Base-by-base conservation (phyloP, 257 asterid species). In the Mentha longifolia region DNA sequence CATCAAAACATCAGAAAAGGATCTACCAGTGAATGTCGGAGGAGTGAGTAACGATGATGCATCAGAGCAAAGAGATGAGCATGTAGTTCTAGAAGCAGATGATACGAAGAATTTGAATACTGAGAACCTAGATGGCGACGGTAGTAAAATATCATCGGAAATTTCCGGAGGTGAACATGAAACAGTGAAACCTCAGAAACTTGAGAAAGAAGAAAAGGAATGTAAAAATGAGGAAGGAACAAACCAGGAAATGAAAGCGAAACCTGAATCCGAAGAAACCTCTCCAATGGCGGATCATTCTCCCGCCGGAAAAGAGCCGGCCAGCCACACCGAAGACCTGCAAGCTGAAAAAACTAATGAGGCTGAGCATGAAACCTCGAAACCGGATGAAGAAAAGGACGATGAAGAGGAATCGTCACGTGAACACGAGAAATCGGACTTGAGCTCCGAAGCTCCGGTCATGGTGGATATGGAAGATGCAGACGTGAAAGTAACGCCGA, bases 381-480 rank as follows among this genome's bases (percentile, higher is more conserved):
- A 77, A 75, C 14, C 78, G 9, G 89, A 80, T 28, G 83, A 85
- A 68, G 84, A 81, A 49, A 78, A 74, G 37, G 79, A 76, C 3
- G 70, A 46, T 49, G 86, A 77, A 45, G 87, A 79, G 71, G 88
- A 84, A 55, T 75, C 73, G 57, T 11, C 39, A 35, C 74, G 64
- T 17, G 89, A 82, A 52, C 79, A 75, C 1, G 54, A 60, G 70
- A 73, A 10, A 71, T 74, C 76, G 33, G 86, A 76, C 58, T 67
- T 65, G 28, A 66, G 83, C 43, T 78, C 82, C 16, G 95, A 85
- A 66, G 79, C 83, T 68, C 90, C 86, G 9, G 90, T 89, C 61
- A 75, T 81, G 61, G 94, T 87, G 50, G 89, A 87, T 22, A 79
- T 82, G 19, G 85, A 77, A 68, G 92, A 87, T 33, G 80, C 76